These are phyloP conservation scores for Chaetomiaceae sp. DNA, from an alignment of 2,329 filamentous ascomycete species.

Conservation along the genomic window DNA sequence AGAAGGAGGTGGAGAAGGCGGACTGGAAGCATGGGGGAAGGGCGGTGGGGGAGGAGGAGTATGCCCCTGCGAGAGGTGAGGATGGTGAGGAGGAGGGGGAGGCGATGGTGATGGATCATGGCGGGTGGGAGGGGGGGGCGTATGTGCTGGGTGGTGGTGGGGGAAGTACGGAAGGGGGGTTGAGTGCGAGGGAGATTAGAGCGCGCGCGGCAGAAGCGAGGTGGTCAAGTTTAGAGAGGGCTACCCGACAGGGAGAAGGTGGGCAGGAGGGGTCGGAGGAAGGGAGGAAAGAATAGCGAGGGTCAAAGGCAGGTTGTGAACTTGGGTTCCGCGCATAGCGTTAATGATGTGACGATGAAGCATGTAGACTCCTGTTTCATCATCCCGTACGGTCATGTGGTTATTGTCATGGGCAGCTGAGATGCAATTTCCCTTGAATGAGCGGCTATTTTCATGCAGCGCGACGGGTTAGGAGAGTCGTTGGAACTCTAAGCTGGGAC, in stretches of 20 bases:
- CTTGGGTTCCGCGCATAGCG: too few species aligned
- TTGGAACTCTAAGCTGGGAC: too few species aligned
- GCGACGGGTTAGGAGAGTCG: too few species aligned
- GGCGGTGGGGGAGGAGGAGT: constrained; percentile 48
- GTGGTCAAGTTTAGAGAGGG: constrained; percentile 14
- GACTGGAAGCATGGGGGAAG: constrained; percentile 72
- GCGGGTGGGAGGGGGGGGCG: constrained; percentile 22
- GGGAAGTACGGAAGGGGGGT: constrained; percentile 5
- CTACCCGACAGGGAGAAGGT: constrained; percentile 3
- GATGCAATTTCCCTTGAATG: too few species aligned
- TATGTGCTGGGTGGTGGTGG: constrained; percentile 23
- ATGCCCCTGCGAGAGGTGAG: constrained; percentile 8
- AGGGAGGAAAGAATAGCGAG: constrained; percentile 1
- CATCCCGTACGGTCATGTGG: too few species aligned
- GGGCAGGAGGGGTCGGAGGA: neutral
- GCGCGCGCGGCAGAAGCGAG: constrained; percentile 23
- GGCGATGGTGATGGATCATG: constrained; percentile 21
- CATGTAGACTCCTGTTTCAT: too few species aligned
- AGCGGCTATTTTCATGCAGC: too few species aligned
- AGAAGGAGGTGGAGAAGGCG: constrained; percentile 72
- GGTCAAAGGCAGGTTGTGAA: neutral
- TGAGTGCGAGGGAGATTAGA: constrained; percentile 21
- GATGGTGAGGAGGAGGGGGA: constrained; percentile 18
- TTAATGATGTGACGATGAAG: too few species aligned
- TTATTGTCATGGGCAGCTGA: too few species aligned